Evolutionary conservation across 805 yeast genomes (phyloP), one percentile per base, ranked within the genome.

Genomic region (Wickerhamiella lipophila): DNA sequence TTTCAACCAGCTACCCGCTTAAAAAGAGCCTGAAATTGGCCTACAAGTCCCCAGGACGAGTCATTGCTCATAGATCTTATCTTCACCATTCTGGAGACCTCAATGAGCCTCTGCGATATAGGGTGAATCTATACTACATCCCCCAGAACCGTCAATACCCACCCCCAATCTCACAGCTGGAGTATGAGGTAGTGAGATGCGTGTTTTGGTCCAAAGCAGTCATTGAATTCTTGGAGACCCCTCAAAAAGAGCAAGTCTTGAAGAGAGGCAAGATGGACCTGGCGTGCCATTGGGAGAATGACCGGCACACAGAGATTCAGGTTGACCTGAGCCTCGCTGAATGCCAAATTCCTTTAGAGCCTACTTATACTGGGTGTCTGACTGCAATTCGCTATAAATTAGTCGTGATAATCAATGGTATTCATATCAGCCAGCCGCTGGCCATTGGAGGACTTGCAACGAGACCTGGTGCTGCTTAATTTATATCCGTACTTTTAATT

Each of bases 301-400:
- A 23, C n/a, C 5, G 9, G n/a, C 32, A 11, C 6, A 16, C 43
- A 6, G 25, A 22, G 12, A 12, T 36, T 36, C 41, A 12, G 6
- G 4, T 36, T n/a, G n/a, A 22, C 12, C 6, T 22, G 26, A 36
- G 13, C 26, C 12, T 36, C 3, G 3, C 26, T 9, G 41, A 13
- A 7, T 19, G 26, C n/a, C 3, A 23, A 16, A 6, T 15, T 40
- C 43, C 43, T 13, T 19, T 40, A 23, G 43, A 40, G 30, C 19
- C 30, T 5, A 40, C 29, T 6, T 40, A 40, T 25, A 40, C 43
- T 9, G 43, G 43, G 16, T 40, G 43, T 15, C 43, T 40, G 18
- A 40, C 43, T 22, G 43, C 43, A 4, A 23, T 40, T 5, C 29
- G 30, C 43, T 40, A 40, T 16, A 40, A 40, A 15, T 12, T 40